Base-by-base conservation (phyloP, 768 basidiomycete genomes). In the Infundibulicybe gibba region DNA sequence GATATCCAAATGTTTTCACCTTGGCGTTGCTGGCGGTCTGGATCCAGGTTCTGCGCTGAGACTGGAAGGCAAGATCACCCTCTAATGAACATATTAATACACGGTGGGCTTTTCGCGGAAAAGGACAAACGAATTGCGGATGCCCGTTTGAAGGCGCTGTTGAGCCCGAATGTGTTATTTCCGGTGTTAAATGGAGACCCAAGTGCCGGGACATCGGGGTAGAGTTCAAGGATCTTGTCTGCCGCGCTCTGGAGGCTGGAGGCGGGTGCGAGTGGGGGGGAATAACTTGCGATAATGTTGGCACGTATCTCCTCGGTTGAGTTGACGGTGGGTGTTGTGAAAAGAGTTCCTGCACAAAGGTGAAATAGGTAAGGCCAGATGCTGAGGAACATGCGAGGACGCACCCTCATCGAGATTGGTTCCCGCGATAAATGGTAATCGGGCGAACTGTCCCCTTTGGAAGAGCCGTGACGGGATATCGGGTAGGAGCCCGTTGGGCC, bases 381-480 rank as follows among this genome's bases (percentile, higher is more conserved):
- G n/a, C 14, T 2, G 37, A 40, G n/a, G 12, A 16, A 13, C 15
- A 30, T 40, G 13, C 12, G 19, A 11, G 37, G 13, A 40, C 55
- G n/a, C 17, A 75, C 76, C 74, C 65, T 77, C 75, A 52, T 78
- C 74, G 3, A 70, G 56, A 49, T 61, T 65, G 6, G 69, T 69
- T 12, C 75, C 75, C 40, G 70, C 57, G 17, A 78, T 76, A 50
- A 75, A 72, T 0, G 76, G 75, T 2, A 78, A 47, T 14, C 56
- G 54, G 2, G 60, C 51, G 34, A 64, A 65, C 3, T 52, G 46
- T 0, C 70, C 51, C 41, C 53, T 2, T 41, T 63, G 50, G 16
- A 61, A 39, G 5, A 72, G 58, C 31, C 46, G 57, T 3, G 73
- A 73, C 5, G 70, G 66, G 9, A 65, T 49, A 40, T 70, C 74